Conservation (phyloP, 2,329 filamentous ascomycete species). For the Monosporascus sp. region DNA sequence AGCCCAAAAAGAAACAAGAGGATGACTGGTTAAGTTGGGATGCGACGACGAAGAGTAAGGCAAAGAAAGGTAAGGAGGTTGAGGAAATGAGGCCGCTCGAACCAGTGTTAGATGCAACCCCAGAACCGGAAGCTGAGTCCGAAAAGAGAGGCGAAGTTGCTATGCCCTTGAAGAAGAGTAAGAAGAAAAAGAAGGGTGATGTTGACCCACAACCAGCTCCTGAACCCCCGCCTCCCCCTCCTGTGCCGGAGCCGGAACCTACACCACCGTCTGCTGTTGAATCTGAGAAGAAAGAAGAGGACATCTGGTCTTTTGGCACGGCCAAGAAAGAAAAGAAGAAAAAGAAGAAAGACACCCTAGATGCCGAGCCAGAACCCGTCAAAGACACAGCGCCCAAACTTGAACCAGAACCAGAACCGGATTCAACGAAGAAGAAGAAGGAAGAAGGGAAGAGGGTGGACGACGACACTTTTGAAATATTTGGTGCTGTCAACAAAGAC, state of each 20-base stretch:
- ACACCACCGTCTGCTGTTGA: conserved; percentile 1
- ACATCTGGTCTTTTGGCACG: conserved; percentile 13
- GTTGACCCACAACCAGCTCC: conserved; percentile 1
- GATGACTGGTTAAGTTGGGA: conserved; percentile 20
- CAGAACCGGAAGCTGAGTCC: conserved; percentile 16
- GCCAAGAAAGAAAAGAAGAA: conserved; percentile 28
- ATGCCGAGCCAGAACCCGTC: conserved; percentile 8
- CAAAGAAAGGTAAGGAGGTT: conserved; percentile 23
- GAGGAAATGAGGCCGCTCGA: conserved; percentile 20
- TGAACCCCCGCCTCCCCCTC: neutral
- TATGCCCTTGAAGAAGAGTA: conserved; percentile 10
- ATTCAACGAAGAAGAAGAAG: conserved; percentile 15
- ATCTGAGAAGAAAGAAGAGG: conserved; percentile 11
- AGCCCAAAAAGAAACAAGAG: conserved; percentile 3
- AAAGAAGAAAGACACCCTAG: conserved; percentile 21
- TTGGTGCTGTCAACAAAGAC: conserved; percentile 16
- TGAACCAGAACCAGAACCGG: conserved; percentile 14
- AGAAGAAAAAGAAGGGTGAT: conserved; percentile 6
- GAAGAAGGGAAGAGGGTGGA: conserved; percentile 16
- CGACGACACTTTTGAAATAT: conserved; percentile 11
- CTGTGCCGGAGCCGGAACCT: conserved; percentile 4
- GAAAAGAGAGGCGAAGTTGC: conserved; percentile 36
- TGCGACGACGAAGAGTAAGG: conserved; percentile 21
- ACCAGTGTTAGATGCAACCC: conserved; percentile 23
- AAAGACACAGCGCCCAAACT: conserved; percentile 5